Evolutionary conservation across 805 yeast species (phyloP), one percentile per base, ranked within the genome.

Genomic region (Candida endomychidarum): DNA sequence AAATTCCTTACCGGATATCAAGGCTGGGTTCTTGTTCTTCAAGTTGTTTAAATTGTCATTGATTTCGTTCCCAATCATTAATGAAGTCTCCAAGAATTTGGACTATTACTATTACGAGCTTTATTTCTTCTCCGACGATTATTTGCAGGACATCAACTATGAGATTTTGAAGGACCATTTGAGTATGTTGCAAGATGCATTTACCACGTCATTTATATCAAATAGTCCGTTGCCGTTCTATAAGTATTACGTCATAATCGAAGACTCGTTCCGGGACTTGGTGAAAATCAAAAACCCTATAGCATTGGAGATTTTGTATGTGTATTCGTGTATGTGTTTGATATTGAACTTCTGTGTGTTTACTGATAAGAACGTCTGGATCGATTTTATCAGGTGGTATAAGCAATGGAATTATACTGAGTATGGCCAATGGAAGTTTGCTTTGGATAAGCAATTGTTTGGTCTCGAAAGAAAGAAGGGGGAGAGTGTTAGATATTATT

Each of bases 251-350:
- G 37, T 58, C 6, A 9, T 53, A 6, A 8, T 57, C 6, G 41
- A 46, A 2, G 43, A 45, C 3, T 44, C 44, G 3, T 41, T 37
- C 23, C 20, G 39, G 14, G 48, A 40, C 5, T 37, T 61, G 40
- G 40, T 61, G 2, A 46, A 60, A 23, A 14, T 16, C 3, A 46
- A 54, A 22, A 42, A 60, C 32, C 49, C 42, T 27, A 49, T 52
- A 24, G 68, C 70, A 0, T 40, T 60, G 11, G 46, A 61, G 18
- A 9, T 62, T 1, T 38, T 66, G 11, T 57, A 43, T 33, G 41
- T 49, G 1, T 61, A 48, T 44, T 32, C 58, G 11, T 41, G 52
- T 17, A 31, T 60, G 8, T 51, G 55, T 24, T 18, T 31, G 26
- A 30, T 26, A n/a, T 18, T 21, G 4, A 20, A 28, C 12, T 24